These are phyloP conservation scores for Lojkania enalia DNA, from an alignment of 2,329 filamentous ascomycete species.

Conservation along the genomic window DNA sequence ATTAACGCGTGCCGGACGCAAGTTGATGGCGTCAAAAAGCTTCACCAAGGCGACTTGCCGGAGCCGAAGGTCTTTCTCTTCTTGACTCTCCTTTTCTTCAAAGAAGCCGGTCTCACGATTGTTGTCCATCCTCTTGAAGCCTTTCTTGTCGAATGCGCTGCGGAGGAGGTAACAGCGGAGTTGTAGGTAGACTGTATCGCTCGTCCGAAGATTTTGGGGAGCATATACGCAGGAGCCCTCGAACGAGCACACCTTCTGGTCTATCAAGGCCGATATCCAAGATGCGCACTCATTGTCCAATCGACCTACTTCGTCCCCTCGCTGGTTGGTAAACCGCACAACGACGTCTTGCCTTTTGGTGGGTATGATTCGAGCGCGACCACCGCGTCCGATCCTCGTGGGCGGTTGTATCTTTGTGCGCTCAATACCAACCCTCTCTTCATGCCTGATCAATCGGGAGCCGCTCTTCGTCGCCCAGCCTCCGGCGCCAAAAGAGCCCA, in stretches of 20 bases:
- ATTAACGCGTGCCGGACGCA: slow-evolving; percentile 75
- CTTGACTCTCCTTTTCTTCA: slow-evolving; percentile 80
- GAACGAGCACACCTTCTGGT: slow-evolving; percentile 86
- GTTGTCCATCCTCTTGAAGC: slow-evolving; percentile 64
- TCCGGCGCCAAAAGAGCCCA: slow-evolving; percentile 88
- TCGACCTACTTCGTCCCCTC: slow-evolving; percentile 81
- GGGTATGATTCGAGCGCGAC: slow-evolving; percentile 52
- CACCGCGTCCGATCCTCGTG: slow-evolving; percentile 48
- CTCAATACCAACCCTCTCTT: slow-evolving; percentile 83
- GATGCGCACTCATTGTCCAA: slow-evolving; percentile 83
- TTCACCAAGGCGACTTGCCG: slow-evolving; percentile 87
- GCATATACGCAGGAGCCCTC: slow-evolving; percentile 88
- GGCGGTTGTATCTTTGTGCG: slow-evolving; percentile 69
- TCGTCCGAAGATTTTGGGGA: slow-evolving; percentile 80
- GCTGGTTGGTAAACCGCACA: slow-evolving; percentile 83
- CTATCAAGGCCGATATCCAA: slow-evolving; percentile 91
- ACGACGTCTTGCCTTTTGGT: slow-evolving; percentile 79
- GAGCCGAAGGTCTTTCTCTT: slow-evolving; percentile 81
- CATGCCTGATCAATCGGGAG: slow-evolving; percentile 72
- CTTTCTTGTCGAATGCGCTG: slow-evolving; percentile 69
- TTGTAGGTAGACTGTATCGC: slow-evolving; percentile 93
- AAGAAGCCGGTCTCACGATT: slow-evolving; percentile 76
- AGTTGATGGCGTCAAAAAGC: slow-evolving; percentile 84
- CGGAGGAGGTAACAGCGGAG: slow-evolving; percentile 75
- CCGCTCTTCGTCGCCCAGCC: slow-evolving; percentile 93